Evolutionary conservation across 2,329 filamentous ascomycete genomes (phyloP), one percentile per base, ranked within the genome.

Genomic region (Tympanopsis confertula): DNA sequence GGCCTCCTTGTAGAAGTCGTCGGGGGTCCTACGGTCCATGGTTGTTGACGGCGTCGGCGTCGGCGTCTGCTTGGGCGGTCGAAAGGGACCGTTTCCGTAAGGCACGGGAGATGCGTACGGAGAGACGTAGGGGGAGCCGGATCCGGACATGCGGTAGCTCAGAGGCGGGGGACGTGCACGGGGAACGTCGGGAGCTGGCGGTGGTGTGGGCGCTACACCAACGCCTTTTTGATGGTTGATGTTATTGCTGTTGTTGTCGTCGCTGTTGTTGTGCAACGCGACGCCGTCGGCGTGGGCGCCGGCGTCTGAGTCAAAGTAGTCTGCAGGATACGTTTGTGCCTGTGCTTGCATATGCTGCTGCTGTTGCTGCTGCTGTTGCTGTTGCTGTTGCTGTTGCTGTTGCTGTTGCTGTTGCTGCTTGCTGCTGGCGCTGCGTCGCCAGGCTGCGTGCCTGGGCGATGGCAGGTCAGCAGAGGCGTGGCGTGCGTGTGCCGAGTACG

Each of bases 151-250:
- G 46, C 61, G 68, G 53, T 74, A 78, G 50, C 70, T 75, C 24
- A 67, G 49, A 4, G 79, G 74, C 28, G 74, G 74, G 5, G n/a
- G n/a, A n/a, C 55, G 52, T 20, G 63, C 68, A 48, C 66, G 67
- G 39, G 78, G 74, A 19, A 68, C 71, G 45, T 83, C 78, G 44
- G 79, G 74, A 22, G 71, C 74, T 36, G 65, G 61, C 14, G 74
- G 68, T 10, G 58, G 63, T 33, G 61, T 51, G 4, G 60, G 41
- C 20, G 32, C 20, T 15, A 42, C 13, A 19, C 39, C 36, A 10
- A 39, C 39, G 7, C 41, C 38, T 28, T 5, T 35, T 35, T 19
- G 20, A 19, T 15, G 17, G 24, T 5, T n/a, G 10, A 20, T 35
- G 19, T 4, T 50, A 35, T 54, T 45, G 45, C 47, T 42, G 22